Evolutionary conservation across 257 asterid genomes (phyloP), one percentile per base, ranked within the genome.

Genomic region (Parsonsia alboflavescens): DNA sequence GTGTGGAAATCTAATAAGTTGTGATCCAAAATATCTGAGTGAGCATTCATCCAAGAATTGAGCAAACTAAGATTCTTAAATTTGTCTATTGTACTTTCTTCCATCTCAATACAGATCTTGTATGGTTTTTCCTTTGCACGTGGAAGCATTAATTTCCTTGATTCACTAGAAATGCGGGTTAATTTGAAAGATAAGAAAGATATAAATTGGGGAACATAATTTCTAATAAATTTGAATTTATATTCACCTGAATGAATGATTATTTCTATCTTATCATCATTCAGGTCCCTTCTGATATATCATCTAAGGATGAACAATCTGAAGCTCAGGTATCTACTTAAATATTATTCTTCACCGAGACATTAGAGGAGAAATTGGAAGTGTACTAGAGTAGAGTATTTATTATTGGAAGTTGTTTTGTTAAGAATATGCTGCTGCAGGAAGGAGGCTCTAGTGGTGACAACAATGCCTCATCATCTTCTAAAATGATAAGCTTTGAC

Each of bases 221-320:
- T 15, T 65, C 17, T 39, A 7, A 19, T 19, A 39, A 8, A 39
- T 39, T 65, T 39, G 3, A 39, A 59, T 30, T 36, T 65, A 39
- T 39, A 65, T n/a, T 4, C 64, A 24, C 11, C 70, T 70, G 64
- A 70, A 64, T 57, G 80, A 50, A 49, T 81, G 70, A 76, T 75
- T 45, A 17, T 48, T 73, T 19, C 75, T 46, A 58, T 71, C 44
- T 76, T 75, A 54, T 41, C 74, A 58, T 30, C 69, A 39, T 76
- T 74, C 89, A 92, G 97, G 96, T 90, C 78, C 97, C 97, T 71
- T 78, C 93, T 46, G 93, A 88, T 79, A 88, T 92, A 71, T 84
- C 97, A 41, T 78, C 91, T 39, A 83, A 84, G 64, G 89, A 84
- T 76, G 86, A 80, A 79, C 87, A 82, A 65, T 79, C 86, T 62